These are phyloP conservation scores for Spathaspora hagerdaliae DNA, from an alignment of 805 yeast species.

Conservation along the genomic window DNA sequence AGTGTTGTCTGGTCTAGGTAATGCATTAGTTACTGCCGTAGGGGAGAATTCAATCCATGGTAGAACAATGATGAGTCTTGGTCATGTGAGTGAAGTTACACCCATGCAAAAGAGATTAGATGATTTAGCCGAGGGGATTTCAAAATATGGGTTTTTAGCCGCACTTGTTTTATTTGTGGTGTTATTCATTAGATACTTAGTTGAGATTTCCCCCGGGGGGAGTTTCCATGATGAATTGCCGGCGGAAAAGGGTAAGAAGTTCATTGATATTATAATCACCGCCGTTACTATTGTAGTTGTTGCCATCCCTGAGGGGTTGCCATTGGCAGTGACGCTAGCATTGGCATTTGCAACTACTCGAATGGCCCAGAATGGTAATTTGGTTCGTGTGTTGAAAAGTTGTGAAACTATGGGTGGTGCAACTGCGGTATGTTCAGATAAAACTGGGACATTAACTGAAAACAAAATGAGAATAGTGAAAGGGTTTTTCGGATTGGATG, in stretches of 20 bases:
- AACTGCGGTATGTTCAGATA: slow-evolving; percentile 94
- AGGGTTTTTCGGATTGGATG: slow-evolving; percentile 57
- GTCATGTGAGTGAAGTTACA: slow-evolving; percentile 75
- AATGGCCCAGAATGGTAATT: slow-evolving; percentile 94
- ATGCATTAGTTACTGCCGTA: slow-evolving; percentile 82
- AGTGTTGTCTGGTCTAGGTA: slow-evolving; percentile 80
- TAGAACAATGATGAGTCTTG: slow-evolving; percentile 77
- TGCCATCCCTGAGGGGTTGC: slow-evolving; percentile 99
- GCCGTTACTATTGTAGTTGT: slow-evolving; percentile 93
- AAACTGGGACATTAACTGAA: slow-evolving; percentile 95
- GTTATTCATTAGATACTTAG: slow-evolving; percentile 70
- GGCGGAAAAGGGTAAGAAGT: slow-evolving; percentile 78
- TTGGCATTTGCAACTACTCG: slow-evolving; percentile 97
- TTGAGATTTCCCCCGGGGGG: slow-evolving; percentile 53
- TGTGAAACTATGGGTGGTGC: slow-evolving; percentile 99
- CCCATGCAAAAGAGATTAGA: slow-evolving; percentile 84
- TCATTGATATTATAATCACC: slow-evolving; percentile 81
- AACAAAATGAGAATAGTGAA: slow-evolving; percentile 87
- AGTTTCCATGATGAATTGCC: slow-evolving; percentile 42
- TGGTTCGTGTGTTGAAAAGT: slow-evolving; percentile 88
- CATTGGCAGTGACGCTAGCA: slow-evolving; percentile 94
- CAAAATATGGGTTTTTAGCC: slow-evolving; percentile 88
- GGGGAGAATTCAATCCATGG: slow-evolving; percentile 91
- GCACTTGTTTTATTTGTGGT: slow-evolving; percentile 80
- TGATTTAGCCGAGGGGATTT: slow-evolving; percentile 84